Evolutionary conservation across 1,284 basidiomycete genomes (phyloP).

Genomic region (Marasmius fiardii): DNA sequence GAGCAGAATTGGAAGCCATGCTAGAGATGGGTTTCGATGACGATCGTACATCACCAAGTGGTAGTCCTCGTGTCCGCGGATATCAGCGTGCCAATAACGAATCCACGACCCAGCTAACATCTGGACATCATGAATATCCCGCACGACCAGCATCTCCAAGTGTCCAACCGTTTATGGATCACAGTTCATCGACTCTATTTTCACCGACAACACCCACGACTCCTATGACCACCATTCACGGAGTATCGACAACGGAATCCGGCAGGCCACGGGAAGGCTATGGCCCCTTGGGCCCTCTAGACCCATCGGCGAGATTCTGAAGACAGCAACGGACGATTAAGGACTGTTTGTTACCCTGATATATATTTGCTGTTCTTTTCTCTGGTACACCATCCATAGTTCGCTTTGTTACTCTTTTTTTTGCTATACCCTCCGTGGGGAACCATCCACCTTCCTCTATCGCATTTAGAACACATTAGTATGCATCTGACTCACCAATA

Average conservation of each 20-base stretch:
- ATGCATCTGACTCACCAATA: slow-evolving; percentile 18
- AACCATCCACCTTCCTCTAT: slow-evolving; percentile 20
- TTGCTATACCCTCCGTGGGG: slow-evolving; percentile 34
- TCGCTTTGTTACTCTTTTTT: slow-evolving; percentile 23
- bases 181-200: slow-evolving; percentile 43
- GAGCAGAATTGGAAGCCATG: slow-evolving; percentile 83
- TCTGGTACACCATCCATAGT: slow-evolving; percentile 2
- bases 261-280: slow-evolving; percentile 47
- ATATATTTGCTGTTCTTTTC: slow-evolving; percentile 5
- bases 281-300: slow-evolving; percentile 75
- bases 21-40: slow-evolving; percentile 81
- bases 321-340: slow-evolving; percentile 12
- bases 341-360: neutral
- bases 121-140: slow-evolving; percentile 54
- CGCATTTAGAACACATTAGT: slow-evolving; percentile 22
- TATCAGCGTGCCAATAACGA: slow-evolving; percentile 59
- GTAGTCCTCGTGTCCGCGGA: slow-evolving; percentile 40
- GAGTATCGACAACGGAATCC: slow-evolving; percentile 26
- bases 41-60: slow-evolving; percentile 49
- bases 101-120: slow-evolving; percentile 39
- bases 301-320: slow-evolving; percentile 53
- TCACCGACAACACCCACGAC: slow-evolving; percentile 29
- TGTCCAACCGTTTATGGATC: slow-evolving; percentile 15
- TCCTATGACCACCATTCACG: slow-evolving; percentile 14
- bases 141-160: slow-evolving; percentile 48